A percentile compares a stretch with the other conserved stretches of the same genome.
Conservation (phyloP, 345 rosid species). For the Turritis glabra region DNA sequence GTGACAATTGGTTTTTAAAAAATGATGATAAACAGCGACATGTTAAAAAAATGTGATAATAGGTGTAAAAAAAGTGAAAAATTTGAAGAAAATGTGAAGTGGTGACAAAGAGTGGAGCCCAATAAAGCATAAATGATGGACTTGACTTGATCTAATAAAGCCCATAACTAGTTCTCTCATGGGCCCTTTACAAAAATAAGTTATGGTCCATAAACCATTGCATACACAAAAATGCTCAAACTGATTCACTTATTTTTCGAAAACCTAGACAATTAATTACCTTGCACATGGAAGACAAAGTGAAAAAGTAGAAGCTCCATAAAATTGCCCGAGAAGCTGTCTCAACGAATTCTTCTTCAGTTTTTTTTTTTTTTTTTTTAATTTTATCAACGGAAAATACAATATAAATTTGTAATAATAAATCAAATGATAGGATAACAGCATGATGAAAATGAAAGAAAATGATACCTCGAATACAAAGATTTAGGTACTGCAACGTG, state of each 20-base stretch:
- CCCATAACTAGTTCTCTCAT: background rate
- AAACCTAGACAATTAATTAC: constrained; percentile 17
- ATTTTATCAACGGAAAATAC: background rate
- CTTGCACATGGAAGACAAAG: constrained; percentile 24
- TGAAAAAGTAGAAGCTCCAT: constrained; percentile 20
- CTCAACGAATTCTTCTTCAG: background rate
- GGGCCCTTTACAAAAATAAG: background rate
- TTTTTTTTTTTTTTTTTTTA: too few species aligned
- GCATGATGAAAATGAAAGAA: background rate
- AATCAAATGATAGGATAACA: background rate
- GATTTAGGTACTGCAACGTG: constrained; percentile 6
- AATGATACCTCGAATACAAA: background rate
- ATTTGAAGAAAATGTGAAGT: background rate
- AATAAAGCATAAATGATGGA: background rate
- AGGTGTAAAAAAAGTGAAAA: background rate
- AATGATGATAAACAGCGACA: too few species aligned
- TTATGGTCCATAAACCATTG: background rate
- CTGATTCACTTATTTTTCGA: background rate
- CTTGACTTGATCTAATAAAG: background rate
- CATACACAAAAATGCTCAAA: background rate
- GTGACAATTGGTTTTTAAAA: background rate
- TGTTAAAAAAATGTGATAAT: too few species aligned
- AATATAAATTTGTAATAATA: background rate
- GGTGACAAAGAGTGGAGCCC: constrained; percentile 12
- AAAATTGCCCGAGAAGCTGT: background rate